A percentile compares a stretch with the other conserved stretches of the same genome.
These are phyloP conservation scores for Pilaira anomala DNA, from an alignment of 192 early-diverging fungal species.

Conservation along the genomic window DNA sequence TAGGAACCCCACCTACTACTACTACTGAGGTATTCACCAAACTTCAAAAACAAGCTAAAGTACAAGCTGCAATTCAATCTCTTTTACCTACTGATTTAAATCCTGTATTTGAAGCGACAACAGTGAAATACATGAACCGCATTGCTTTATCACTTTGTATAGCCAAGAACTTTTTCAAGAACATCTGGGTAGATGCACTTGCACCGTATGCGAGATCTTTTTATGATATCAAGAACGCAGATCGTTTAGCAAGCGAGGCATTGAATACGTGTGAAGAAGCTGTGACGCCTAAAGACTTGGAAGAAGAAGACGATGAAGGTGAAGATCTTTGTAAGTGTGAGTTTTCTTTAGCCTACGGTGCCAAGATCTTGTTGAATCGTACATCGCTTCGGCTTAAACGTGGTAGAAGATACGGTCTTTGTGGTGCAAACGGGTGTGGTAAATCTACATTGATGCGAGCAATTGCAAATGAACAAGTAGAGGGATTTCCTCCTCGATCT, in stretches of 20 bases:
- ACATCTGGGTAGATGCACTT: conserved; percentile 63
- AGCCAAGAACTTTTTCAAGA: conserved; percentile 61
- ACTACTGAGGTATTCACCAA: conserved; percentile 51
- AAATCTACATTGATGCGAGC: conserved; percentile 86
- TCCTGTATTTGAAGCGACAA: conserved; percentile 40
- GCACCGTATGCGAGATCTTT: conserved; percentile 54
- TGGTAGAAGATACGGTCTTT: conserved; percentile 81
- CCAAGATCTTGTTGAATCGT: conserved; percentile 77
- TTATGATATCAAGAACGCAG: conserved; percentile 51
- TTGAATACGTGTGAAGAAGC: conserved; percentile 47
- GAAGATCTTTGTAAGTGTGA: conserved; percentile 67
- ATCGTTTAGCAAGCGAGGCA: conserved; percentile 43
- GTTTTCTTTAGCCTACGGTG: conserved; percentile 82
- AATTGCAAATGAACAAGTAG: conserved; percentile 79
- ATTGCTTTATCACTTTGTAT: conserved; percentile 60
- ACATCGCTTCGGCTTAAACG: conserved; percentile 59
- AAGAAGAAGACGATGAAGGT: conserved; percentile 54
- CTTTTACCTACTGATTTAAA: conserved; percentile 52
- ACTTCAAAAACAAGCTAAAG: conserved; percentile 47
- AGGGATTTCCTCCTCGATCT: conserved; percentile 74
- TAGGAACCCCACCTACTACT: conserved; percentile 56
- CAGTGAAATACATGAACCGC: conserved; percentile 57
- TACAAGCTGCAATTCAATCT: conserved; percentile 47
- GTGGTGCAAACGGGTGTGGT: conserved; percentile 80
- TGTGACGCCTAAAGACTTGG: conserved; percentile 33